Base-by-base conservation (phyloP, 768 basidiomycete species). In the Pholiota molesta region DNA sequence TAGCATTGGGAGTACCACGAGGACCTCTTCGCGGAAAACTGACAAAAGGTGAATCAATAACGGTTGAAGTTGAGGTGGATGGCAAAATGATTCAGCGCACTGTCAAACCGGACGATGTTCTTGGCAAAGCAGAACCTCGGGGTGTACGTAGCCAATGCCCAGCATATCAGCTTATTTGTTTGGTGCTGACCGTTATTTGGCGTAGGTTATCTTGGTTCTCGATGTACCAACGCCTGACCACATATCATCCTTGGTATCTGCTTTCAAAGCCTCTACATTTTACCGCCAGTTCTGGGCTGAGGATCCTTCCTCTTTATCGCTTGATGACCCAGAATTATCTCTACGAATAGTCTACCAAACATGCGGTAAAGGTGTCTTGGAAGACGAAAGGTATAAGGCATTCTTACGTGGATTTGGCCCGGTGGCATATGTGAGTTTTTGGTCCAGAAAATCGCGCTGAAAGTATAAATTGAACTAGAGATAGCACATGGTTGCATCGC, bases 401-500 rank as follows among this genome's bases (percentile, higher is more conserved):
- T 94, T 97, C 77, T 89, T 96, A 86, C 73, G 78, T 29, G 77
- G 79, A 0, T 94, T 95, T 67, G 82, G 83, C 2, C 68, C 81
- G 4, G 74, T 81, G 29, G 82, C 82, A 6, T 78, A 91, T 68
- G 91, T 97, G 68, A 9, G 62, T 56, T 28, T 49, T 19, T 42
- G 14, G 14, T 53, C 37, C 53, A 44, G 28, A 35, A 40, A 40
- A 31, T 49, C 21, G 11, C 19, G 4, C 10, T 9, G n/a, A n/a
- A 7, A 47, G 29, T 42, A 53, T 29, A 57, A 52, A 39, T 33
- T 62, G 40, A 62, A 57, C 5, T 57, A 59, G 2, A 54, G 44
- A 5, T 68, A 97, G 92, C 94, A 97, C 66, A 65, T 93, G 3
- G 77, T 97, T 21, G 82, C 92, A 7, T 88, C 92, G 7, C 79